A percentile compares a stretch with the other conserved stretches of the same genome.
Evolutionary conservation across 441 rosid species (phyloP).

Genomic region (Pelargonium cotyledonis): DNA sequence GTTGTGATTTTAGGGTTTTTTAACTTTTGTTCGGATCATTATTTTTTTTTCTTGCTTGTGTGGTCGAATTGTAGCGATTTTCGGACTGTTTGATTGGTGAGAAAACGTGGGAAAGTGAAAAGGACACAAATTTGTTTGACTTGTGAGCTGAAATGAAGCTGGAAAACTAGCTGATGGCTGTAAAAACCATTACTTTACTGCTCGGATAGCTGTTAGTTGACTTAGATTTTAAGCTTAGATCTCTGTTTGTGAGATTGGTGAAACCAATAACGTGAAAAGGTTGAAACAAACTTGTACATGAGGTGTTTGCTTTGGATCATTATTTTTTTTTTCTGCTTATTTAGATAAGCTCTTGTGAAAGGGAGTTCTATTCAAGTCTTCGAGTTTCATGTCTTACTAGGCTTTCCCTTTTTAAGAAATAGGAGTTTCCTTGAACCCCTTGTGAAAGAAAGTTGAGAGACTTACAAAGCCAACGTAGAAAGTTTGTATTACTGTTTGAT

Average conservation of each 20-base stretch:
- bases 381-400: too few species aligned
- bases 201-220: neutral
- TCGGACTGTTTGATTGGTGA: conserved; percentile 2
- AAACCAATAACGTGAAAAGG: neutral
- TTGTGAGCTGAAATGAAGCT: too few species aligned
- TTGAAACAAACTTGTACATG: neutral
- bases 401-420: too few species aligned
- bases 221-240: neutral
- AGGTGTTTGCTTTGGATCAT: neutral
- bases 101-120: neutral
- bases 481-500: too few species aligned
- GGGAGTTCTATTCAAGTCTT: too few species aligned
- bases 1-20: too few species aligned
- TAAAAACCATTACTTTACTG: neutral
- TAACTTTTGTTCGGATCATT: neutral
- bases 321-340: neutral
- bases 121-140: neutral
- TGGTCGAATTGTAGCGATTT: too few species aligned
- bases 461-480: too few species aligned
- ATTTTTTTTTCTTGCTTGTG: neutral
- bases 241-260: neutral
- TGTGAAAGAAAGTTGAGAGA: too few species aligned
- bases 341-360: neutral
- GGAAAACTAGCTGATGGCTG: neutral
- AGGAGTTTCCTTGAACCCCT: too few species aligned